Evolutionary conservation across 208 protist species (phyloP), one percentile per base, ranked within the genome.

Genomic region (Trichomonas tenax): DNA sequence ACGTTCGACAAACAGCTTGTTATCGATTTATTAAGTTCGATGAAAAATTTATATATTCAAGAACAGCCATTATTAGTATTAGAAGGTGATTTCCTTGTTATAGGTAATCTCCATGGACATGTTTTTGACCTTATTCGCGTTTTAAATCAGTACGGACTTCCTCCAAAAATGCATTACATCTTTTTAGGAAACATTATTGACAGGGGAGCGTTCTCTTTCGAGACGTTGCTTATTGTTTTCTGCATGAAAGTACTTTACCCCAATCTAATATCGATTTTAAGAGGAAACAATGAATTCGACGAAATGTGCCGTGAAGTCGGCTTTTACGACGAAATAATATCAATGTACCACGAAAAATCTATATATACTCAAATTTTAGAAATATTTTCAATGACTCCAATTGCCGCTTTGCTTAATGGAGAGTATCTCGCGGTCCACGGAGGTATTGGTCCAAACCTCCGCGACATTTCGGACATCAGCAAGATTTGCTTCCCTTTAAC

Each of bases 31-130:
- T 82, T 23, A 4, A 34, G 3, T 8, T 23, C 46, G 2, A 96
- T 89, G 21, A 58, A 95, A 44, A 96, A 82, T 40, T 26, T 96
- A 31, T 88, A 97, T 8, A 36, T 36, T n/a, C 26, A 88, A 23
- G 96, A 97, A 82, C 49, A 81, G 1, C 96, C 96, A 58, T 17
- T 97, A 17, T 14, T 97, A 34, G 23, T 96, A 0, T 81, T 97
- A 8, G 36, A 97, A n/a, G 26, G 41, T 45, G 93, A 95, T 34
- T 45, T 97, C 17, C 96, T 93, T 31, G 95, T 97, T 58, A 48
- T 46, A 81, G 97, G 97, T 36, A 97, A 97, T 81, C 49, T 97
- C 23, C 97, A 97, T 49, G 97, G 97, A 23, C 97, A 97, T 82
- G 97, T 96, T 93, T 97, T 96, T 84, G 97, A 97, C 40, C 63